Evolutionary conservation across 495 filamentous ascomycete species (phyloP).

Genomic region (Neurospora pannonica): DNA sequence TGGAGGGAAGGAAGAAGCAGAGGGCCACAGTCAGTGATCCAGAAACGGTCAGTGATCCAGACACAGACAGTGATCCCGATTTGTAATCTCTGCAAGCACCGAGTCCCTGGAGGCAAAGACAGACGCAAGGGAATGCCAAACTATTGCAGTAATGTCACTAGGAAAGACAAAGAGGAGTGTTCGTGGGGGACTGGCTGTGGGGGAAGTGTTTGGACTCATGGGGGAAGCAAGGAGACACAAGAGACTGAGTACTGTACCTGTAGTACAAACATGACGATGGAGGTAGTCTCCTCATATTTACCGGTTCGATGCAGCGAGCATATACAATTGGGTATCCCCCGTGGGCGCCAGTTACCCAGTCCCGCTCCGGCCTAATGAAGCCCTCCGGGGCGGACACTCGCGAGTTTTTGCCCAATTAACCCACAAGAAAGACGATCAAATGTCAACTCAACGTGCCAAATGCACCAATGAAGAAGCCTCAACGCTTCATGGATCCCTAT

Average conservation of each 20-base stretch:
- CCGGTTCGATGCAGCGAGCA: neutral
- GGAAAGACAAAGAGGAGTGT: neutral
- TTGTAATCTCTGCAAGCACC: neutral
- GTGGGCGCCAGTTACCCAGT: neutral
- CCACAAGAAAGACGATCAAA: neutral
- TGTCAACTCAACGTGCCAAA: neutral
- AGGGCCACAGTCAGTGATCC: neutral
- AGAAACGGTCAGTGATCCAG: neutral
- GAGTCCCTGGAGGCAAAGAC: neutral
- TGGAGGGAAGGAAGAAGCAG: neutral
- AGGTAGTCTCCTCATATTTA: neutral
- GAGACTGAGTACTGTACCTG: neutral
- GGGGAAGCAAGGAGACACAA: neutral
- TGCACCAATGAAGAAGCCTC: neutral
- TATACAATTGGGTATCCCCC: neutral
- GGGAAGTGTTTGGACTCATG: neutral
- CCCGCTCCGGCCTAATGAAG: neutral
- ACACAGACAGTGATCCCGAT: neutral
- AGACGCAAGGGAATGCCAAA: neutral
- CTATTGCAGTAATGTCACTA: neutral
- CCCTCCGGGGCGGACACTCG: neutral
- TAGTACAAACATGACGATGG: neutral
- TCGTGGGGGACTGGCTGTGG: neutral
- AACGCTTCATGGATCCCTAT: neutral
- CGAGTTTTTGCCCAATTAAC: neutral